phyloP scores from a whole-genome alignment of 2,329 filamentous ascomycete species.

The Furcasterigmium furcatum region DNA sequence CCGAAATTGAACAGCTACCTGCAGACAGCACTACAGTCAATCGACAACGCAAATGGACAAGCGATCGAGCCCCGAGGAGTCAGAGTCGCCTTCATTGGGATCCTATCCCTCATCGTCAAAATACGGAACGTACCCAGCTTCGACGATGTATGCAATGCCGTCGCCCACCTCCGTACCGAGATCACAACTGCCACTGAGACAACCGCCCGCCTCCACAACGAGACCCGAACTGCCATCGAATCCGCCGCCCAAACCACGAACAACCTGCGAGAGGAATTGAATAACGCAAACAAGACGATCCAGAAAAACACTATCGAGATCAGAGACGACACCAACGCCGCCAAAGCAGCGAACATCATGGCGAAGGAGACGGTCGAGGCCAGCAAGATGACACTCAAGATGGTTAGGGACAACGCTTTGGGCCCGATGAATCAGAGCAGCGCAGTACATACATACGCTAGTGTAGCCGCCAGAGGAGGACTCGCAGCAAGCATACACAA shows the following conservation, averaged over 20 bases:
- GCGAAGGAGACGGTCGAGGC: slow-evolving; percentile 1
- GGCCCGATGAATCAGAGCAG: neutral
- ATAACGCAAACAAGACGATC: neutral
- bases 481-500: slow-evolving; percentile 1
- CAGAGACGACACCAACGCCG: neutral
- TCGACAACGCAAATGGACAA: slow-evolving; percentile 5
- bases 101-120: slow-evolving; percentile 1
- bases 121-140: slow-evolving; percentile 3
- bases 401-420: neutral
- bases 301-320: slow-evolving; percentile 1
- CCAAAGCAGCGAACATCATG: neutral
- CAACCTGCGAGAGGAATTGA: slow-evolving; percentile 2
- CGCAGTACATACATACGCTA: neutral
- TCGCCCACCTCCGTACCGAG: slow-evolving; percentile 1
- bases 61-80: neutral
- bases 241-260: slow-evolving; percentile 2
- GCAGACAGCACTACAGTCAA: slow-evolving; percentile 4
- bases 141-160: too few relatives aligned
- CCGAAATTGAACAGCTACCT: slow-evolving; percentile 4
- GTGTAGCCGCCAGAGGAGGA: slow-evolving; percentile 3
- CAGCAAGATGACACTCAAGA: neutral
- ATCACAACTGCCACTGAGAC: too few relatives aligned
- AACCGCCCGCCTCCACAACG: slow-evolving; percentile 1
- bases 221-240: slow-evolving; percentile 3
- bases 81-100: slow-evolving; percentile 1